Percentiles rank a stretch among this genome's conserved stretches.
These are phyloP conservation scores for Fistulifera pelliculosa DNA, from an alignment of 108 stramenopile species.

Conservation along the genomic window DNA sequence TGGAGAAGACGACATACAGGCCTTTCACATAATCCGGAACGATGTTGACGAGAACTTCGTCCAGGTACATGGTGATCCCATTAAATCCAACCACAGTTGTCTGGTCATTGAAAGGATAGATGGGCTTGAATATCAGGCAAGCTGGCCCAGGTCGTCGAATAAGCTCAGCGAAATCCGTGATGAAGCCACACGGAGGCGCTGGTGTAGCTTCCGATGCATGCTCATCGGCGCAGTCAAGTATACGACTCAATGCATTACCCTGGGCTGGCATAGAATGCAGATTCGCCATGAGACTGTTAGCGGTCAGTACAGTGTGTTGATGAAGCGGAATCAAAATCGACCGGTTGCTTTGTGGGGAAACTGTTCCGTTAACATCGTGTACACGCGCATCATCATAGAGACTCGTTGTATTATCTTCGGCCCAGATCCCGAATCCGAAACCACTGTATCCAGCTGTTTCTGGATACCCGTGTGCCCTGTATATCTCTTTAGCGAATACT, in stretches of 20 bases:
- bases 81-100: slow-evolving; percentile 10
- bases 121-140: slow-evolving; percentile 3
- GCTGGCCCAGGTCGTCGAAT: slow-evolving; percentile 4
- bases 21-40: slow-evolving; percentile 20
- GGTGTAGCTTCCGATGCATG: no score
- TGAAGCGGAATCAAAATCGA: no score
- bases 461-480: background rate
- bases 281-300: slow-evolving; percentile 1
- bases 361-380: slow-evolving; percentile 7
- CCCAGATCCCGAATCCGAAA: slow-evolving; percentile 17
- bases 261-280: slow-evolving; percentile 2
- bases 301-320: background rate
- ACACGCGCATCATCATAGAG: slow-evolving; percentile 5
- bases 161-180: slow-evolving; percentile 2
- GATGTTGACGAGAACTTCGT: slow-evolving; percentile 15
- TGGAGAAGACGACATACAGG: slow-evolving; percentile 16
- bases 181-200: slow-evolving; percentile 9
- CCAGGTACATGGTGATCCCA: slow-evolving; percentile 10
- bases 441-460: slow-evolving; percentile 13
- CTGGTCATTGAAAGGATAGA: slow-evolving; percentile 3
- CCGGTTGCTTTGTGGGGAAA: background rate
- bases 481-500: background rate
- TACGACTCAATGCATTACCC: no score
- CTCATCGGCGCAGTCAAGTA: no score
- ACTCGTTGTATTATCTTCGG: background rate